Conservation (phyloP, 2,329 filamentous ascomycete genomes). For the Scytalidium sp. region DNA sequence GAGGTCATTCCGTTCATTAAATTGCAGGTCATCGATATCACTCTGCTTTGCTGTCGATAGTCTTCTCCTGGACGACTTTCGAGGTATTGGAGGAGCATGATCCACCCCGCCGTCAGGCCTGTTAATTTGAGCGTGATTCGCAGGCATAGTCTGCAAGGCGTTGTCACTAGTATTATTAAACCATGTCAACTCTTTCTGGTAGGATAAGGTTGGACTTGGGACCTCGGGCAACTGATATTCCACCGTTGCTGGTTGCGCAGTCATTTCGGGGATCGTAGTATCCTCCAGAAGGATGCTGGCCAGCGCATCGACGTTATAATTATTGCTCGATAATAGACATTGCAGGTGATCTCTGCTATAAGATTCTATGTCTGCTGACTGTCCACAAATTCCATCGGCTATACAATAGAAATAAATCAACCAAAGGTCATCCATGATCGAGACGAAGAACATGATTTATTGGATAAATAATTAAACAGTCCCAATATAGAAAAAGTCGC, state of each 20-base stretch:
- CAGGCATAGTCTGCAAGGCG: background rate
- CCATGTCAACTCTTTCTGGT: background rate
- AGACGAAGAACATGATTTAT: no score
- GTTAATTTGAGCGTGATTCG: background rate
- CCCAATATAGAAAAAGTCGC: no score
- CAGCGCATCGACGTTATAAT: conserved; percentile 21
- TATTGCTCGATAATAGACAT: background rate
- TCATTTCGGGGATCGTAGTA: conserved; percentile 12
- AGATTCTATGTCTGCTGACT: background rate
- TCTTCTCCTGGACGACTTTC: conserved; percentile 19
- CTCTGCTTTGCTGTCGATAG: background rate
- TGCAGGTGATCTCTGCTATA: background rate
- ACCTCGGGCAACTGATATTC: background rate
- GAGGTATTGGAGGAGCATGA: conserved; percentile 17
- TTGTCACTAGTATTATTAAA: background rate
- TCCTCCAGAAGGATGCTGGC: conserved; percentile 20
- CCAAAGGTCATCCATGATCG: background rate
- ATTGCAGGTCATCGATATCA: background rate
- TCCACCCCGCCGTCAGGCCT: background rate
- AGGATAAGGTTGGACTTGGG: background rate
- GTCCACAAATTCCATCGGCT: background rate
- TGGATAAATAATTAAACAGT: no score
- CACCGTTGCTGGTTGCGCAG: background rate
- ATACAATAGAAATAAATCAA: background rate
- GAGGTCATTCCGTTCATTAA: background rate